Conservation (phyloP, 2,329 filamentous ascomycete genomes). For the Phaeophleospora eucalypticola region DNA sequence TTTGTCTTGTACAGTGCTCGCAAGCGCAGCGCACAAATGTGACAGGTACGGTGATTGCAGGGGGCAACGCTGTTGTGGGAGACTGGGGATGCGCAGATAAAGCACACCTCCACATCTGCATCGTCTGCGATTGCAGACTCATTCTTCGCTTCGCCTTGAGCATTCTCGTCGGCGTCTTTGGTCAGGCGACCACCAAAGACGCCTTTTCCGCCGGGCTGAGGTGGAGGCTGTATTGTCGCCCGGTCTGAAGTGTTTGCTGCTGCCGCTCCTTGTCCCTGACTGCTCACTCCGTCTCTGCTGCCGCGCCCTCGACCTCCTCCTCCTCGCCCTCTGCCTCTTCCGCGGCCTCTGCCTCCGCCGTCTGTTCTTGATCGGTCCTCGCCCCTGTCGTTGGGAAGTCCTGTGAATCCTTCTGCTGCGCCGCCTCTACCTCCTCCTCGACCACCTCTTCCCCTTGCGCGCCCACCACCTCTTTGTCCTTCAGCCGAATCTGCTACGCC, state of each 20-base stretch:
- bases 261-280: constrained; percentile 19
- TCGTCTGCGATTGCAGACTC: constrained; percentile 28
- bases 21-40: constrained; percentile 89
- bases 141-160: constrained; percentile 27
- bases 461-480: not conserved
- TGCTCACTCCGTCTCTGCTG: constrained; percentile 33
- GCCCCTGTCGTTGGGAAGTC: constrained; percentile 11
- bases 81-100: constrained; percentile 91
- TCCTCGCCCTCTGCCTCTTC: constrained; percentile 27
- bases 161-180: constrained; percentile 42
- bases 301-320: constrained; percentile 34
- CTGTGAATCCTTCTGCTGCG: constrained; percentile 8
- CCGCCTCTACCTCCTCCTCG: constrained; percentile 12
- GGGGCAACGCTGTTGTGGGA: constrained; percentile 84
- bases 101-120: constrained; percentile 71
- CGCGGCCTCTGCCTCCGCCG: constrained; percentile 14
- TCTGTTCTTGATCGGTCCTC: constrained; percentile 10
- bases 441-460: constrained; percentile 13
- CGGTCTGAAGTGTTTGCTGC: constrained; percentile 23
- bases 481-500: not conserved
- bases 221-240: constrained; percentile 35
- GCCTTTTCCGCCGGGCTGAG: constrained; percentile 33
- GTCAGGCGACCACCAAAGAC: constrained; percentile 46
- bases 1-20: constrained; percentile 94
- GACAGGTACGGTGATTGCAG: constrained; percentile 94